phyloP scores from a whole-genome alignment of 2,329 filamentous ascomycete genomes.

The Hymenoscyphus fraxineus region DNA sequence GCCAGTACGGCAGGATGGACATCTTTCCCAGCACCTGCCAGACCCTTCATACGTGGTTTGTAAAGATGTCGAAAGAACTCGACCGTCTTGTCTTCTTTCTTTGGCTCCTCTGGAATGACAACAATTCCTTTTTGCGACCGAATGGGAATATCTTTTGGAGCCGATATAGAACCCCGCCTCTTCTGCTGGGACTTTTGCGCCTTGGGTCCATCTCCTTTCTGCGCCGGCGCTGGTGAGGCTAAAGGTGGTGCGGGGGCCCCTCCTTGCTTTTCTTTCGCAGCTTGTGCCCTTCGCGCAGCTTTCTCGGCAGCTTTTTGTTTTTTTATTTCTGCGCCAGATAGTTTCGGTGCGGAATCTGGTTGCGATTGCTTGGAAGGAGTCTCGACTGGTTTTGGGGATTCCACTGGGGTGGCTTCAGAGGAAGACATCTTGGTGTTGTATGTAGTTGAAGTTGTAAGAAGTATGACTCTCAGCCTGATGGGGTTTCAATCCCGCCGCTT shows the following conservation, averaged over 20 bases:
- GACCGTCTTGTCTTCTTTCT: slow-evolving; percentile 61
- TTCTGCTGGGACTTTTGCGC: slow-evolving; percentile 39
- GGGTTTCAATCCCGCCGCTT: not conserved
- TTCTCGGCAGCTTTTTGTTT: slow-evolving; percentile 90
- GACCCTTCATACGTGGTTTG: slow-evolving; percentile 63
- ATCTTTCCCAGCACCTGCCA: slow-evolving; percentile 60
- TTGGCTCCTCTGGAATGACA: slow-evolving; percentile 45
- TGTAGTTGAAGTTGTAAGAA: not conserved
- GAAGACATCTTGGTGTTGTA: slow-evolving; percentile 10
- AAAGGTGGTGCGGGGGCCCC: slow-evolving; percentile 35
- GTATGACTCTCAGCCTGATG: slow-evolving; percentile 1
- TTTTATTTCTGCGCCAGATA: slow-evolving; percentile 64
- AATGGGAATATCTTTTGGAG: slow-evolving; percentile 25
- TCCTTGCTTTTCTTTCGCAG: slow-evolving; percentile 50
- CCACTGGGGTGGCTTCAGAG: slow-evolving; percentile 7
- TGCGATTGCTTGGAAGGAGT: slow-evolving; percentile 1
- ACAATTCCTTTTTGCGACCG: slow-evolving; percentile 30
- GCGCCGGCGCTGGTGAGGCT: slow-evolving; percentile 15
- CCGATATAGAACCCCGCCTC: slow-evolving; percentile 30
- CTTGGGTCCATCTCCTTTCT: slow-evolving; percentile 32
- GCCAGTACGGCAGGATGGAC: slow-evolving; percentile 84
- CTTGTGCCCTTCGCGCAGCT: slow-evolving; percentile 74
- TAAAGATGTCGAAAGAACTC: slow-evolving; percentile 81
- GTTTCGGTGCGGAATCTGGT: slow-evolving; percentile 42
- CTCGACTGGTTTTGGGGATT: not conserved